These are phyloP conservation scores for Suillus decipiens DNA, from an alignment of 768 basidiomycete genomes.

Conservation along the genomic window DNA sequence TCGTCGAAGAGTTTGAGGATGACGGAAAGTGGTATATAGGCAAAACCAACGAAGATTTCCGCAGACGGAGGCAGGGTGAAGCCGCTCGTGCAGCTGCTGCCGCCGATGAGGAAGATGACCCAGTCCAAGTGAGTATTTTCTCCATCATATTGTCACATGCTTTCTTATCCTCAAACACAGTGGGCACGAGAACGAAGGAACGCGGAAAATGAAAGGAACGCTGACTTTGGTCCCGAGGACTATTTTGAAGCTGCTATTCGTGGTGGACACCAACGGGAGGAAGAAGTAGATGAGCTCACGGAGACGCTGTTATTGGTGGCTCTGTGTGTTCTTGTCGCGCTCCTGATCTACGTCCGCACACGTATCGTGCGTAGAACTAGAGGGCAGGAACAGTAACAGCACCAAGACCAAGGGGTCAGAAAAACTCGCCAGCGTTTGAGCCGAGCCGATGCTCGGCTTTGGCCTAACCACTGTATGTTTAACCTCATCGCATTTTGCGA, in stretches of 20 bases:
- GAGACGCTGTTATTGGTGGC: slow-evolving; percentile 81
- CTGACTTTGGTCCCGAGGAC: slow-evolving; percentile 80
- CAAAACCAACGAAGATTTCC: slow-evolving; percentile 79
- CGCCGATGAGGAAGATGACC: slow-evolving; percentile 70
- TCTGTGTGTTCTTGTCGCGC: slow-evolving; percentile 71
- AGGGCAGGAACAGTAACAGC: slow-evolving; percentile 55
- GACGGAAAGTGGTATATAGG: slow-evolving; percentile 84
- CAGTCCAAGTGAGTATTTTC: slow-evolving; percentile 57
- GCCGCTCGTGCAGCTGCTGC: slow-evolving; percentile 30
- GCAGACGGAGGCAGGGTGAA: slow-evolving; percentile 50
- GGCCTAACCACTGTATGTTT: too few relatives aligned
- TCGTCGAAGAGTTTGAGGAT: slow-evolving; percentile 34
- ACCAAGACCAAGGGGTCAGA: slow-evolving; percentile 36
- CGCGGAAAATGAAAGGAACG: slow-evolving; percentile 70
- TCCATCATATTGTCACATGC: background rate
- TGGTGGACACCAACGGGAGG: slow-evolving; percentile 60
- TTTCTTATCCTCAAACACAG: slow-evolving; percentile 36
- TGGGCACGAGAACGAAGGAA: slow-evolving; percentile 79
- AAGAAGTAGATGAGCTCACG: slow-evolving; percentile 66
- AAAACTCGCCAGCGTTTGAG: too few relatives aligned
- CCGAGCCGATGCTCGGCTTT: too few relatives aligned
- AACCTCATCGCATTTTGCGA: too few relatives aligned
- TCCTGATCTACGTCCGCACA: slow-evolving; percentile 77
- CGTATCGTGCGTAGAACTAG: slow-evolving; percentile 75
- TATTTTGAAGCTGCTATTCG: slow-evolving; percentile 73